These are phyloP conservation scores for Parastagonospora avenae DNA, from an alignment of 2,329 filamentous ascomycete species.

Conservation along the genomic window DNA sequence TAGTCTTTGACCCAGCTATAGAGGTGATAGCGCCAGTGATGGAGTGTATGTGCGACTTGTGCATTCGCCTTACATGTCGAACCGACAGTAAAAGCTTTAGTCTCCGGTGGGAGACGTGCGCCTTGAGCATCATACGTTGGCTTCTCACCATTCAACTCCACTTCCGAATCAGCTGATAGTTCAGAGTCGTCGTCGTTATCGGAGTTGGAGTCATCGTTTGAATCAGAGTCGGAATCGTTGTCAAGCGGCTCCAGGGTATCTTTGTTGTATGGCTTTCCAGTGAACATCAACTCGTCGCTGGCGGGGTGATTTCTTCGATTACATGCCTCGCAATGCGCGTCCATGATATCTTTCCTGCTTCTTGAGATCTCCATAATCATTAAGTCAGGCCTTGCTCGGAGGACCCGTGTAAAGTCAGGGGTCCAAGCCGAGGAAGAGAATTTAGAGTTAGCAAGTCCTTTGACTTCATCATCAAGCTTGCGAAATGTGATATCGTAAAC, in stretches of 20 bases:
- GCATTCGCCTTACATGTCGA: conserved; percentile 65
- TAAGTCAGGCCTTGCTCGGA: conserved; percentile 68
- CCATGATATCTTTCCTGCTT: conserved; percentile 16
- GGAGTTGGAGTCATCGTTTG: conserved; percentile 17
- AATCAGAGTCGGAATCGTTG: conserved; percentile 45
- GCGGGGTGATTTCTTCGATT: conserved; percentile 72
- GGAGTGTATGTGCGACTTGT: conserved; percentile 70
- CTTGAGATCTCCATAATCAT: conserved; percentile 42
- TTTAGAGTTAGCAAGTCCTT: conserved; percentile 70
- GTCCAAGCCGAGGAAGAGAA: conserved; percentile 75
- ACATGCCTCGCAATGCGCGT: conserved; percentile 68
- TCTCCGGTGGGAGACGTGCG: conserved; percentile 35
- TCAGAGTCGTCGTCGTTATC: conserved; percentile 30
- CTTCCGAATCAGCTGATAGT: conserved; percentile 26
- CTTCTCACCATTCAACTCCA: conserved; percentile 27
- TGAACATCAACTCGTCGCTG: conserved; percentile 66
- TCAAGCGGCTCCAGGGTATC: conserved; percentile 68
- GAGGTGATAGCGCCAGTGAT: conserved; percentile 78
- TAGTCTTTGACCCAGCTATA: conserved; percentile 71
- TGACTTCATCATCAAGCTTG: conserved; percentile 74
- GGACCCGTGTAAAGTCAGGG: conserved; percentile 65
- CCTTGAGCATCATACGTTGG: conserved; percentile 31
- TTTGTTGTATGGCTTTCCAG: conserved; percentile 69
- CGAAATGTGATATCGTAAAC: conserved; percentile 72
- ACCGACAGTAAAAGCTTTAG: conserved; percentile 37